Percentiles rank a stretch among this genome's conserved stretches.
Evolutionary conservation across 2,329 filamentous ascomycete species (phyloP).

Genomic region (Monosporascus sp.): DNA sequence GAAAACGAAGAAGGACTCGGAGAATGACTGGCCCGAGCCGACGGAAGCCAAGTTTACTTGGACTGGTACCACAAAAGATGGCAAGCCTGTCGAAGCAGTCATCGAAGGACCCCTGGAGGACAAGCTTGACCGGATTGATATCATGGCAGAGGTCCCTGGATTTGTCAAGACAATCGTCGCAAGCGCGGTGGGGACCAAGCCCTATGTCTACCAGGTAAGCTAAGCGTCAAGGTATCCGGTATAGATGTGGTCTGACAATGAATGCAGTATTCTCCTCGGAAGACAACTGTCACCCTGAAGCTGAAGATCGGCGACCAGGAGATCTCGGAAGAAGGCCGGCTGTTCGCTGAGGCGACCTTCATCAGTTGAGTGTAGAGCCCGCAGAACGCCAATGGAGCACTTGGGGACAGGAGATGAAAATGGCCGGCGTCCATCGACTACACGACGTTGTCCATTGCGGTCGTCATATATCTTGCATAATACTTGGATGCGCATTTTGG

Average conservation of each 20-base stretch:
- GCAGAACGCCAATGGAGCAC: not conserved
- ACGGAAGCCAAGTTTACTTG: constrained; percentile 70
- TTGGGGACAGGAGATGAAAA: not conserved
- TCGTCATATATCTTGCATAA: not conserved
- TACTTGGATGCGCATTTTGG: not conserved
- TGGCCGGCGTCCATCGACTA: not conserved
- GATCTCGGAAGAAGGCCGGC: constrained; percentile 66
- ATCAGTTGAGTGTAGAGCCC: constrained; percentile 53
- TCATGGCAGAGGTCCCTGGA: constrained; percentile 93
- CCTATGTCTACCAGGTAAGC: constrained; percentile 90
- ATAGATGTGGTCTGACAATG: constrained; percentile 16
- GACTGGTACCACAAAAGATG: constrained; percentile 72
- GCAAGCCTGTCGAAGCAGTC: constrained; percentile 63
- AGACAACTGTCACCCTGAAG: constrained; percentile 65
- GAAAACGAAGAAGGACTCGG: constrained; percentile 62
- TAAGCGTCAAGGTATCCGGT: not conserved
- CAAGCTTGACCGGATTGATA: constrained; percentile 77
- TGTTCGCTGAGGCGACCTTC: constrained; percentile 94
- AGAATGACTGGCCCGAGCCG: constrained; percentile 87
- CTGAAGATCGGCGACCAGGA: constrained; percentile 80
- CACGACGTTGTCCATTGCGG: not conserved
- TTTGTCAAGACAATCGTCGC: constrained; percentile 94
- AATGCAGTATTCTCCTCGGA: constrained; percentile 62
- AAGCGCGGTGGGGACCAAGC: constrained; percentile 83
- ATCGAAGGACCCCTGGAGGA: constrained; percentile 65